phyloP scores from a whole-genome alignment of 192 early-diverging fungal species.

The Mortierella alpina region DNA sequence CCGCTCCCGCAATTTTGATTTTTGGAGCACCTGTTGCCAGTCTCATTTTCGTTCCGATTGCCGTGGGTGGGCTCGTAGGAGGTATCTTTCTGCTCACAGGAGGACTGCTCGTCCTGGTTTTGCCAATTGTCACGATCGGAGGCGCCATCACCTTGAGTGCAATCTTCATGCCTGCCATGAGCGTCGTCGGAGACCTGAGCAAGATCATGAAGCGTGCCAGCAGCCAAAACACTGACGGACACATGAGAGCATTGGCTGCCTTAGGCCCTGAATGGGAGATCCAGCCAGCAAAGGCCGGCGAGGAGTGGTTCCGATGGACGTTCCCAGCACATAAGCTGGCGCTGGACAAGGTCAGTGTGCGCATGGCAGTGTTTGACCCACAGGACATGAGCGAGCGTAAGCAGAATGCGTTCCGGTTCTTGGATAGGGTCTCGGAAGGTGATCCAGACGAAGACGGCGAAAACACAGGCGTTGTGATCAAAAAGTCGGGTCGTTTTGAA shows the following conservation, averaged over 20 bases:
- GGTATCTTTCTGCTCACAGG: conserved; percentile 28
- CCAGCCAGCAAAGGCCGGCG: conserved; percentile 8
- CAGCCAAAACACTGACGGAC: neutral
- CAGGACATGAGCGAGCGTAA: conserved; percentile 27
- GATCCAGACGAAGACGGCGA: neutral
- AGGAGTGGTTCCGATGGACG: conserved; percentile 49
- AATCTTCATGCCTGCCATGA: conserved; percentile 24
- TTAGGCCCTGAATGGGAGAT: conserved; percentile 41
- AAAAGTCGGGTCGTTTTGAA: neutral
- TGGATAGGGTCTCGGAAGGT: conserved; percentile 2
- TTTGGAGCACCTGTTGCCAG: conserved; percentile 21
- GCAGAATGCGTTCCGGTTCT: neutral
- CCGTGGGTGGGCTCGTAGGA: conserved; percentile 26
- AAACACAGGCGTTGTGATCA: neutral
- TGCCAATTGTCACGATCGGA: conserved; percentile 24
- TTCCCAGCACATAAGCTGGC: conserved; percentile 15
- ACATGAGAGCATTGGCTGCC: conserved; percentile 13
- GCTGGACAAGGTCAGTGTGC: conserved; percentile 30
- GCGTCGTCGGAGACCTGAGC: conserved; percentile 15
- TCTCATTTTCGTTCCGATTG: conserved; percentile 24
- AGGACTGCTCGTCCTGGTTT: conserved; percentile 24
- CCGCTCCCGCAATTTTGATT: conserved; percentile 25
- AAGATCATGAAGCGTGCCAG: conserved; percentile 29
- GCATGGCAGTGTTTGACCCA: conserved; percentile 40
- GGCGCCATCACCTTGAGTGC: conserved; percentile 15